Conservation (phyloP, 2,329 filamentous ascomycete species). For the Fusarium sp. region DNA sequence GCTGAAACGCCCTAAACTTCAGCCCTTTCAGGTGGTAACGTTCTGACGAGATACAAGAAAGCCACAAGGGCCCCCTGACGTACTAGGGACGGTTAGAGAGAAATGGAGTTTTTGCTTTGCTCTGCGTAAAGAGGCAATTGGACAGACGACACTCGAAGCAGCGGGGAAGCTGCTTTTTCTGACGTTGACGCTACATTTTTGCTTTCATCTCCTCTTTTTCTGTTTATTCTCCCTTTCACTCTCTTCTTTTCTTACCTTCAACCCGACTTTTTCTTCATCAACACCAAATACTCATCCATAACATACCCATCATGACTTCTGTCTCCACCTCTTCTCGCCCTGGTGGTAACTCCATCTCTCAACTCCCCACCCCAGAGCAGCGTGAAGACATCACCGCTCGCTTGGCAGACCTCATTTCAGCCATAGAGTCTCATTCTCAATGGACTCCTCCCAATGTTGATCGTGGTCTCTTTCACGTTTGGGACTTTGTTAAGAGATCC, state of each 20-base stretch:
- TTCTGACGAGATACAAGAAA: conserved; percentile 5
- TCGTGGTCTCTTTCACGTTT: conserved; percentile 53
- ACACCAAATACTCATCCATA: not conserved
- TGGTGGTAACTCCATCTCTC: conserved; percentile 9
- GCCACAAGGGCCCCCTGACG: conserved; percentile 22
- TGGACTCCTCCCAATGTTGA: conserved; percentile 46
- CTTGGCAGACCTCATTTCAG: conserved; percentile 45
- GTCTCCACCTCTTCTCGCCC: not conserved
- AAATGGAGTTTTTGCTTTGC: conserved; percentile 13
- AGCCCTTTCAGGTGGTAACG: not conserved
- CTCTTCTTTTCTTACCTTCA: not conserved
- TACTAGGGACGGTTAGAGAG: conserved; percentile 4
- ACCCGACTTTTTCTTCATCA: not conserved
- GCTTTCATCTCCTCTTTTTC: conserved; percentile 2
- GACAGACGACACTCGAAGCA: conserved; percentile 17
- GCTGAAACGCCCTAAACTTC: not conserved
- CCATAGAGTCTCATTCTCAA: conserved; percentile 47
- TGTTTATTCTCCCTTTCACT: not conserved
- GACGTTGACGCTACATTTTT: conserved; percentile 28
- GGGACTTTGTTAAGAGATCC: conserved; percentile 57
- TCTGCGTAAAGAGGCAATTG: conserved; percentile 37
- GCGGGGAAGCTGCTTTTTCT: conserved; percentile 33
- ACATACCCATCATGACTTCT: conserved; percentile 26
- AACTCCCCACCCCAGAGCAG: conserved; percentile 41
- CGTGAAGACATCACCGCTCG: conserved; percentile 44